A percentile compares a stretch with the other conserved stretches of the same genome.
phyloP scores from a whole-genome alignment of 2,329 filamentous ascomycete genomes.

The Stylonectria norvegica region DNA sequence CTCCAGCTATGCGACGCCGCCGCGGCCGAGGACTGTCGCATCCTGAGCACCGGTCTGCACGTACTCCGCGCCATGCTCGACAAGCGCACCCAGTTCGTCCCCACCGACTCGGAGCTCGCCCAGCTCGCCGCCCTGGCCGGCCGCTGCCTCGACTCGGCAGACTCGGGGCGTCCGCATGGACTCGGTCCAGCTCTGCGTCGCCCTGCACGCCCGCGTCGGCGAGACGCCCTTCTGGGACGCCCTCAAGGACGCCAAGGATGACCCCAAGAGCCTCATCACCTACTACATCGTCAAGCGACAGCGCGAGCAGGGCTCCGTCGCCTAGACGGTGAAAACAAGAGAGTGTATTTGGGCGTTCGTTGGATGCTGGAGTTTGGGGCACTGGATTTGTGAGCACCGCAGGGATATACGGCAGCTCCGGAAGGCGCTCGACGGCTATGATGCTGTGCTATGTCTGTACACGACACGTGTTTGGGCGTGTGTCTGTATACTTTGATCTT shows the following conservation, averaged over 20 bases:
- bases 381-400: too few relatives aligned
- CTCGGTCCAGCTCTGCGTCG: constrained; percentile 75
- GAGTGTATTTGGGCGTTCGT: too few relatives aligned
- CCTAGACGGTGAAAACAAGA: constrained; percentile 3
- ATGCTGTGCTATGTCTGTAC: too few relatives aligned
- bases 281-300: constrained; percentile 76
- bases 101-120: constrained; percentile 49
- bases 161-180: constrained; percentile 67
- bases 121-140: constrained; percentile 49
- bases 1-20: constrained; percentile 43
- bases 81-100: constrained; percentile 44
- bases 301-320: constrained; percentile 43
- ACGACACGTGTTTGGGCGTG: too few relatives aligned
- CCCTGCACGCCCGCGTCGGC: constrained; percentile 61
- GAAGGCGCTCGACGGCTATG: too few relatives aligned
- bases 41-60: constrained; percentile 60
- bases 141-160: constrained; percentile 57
- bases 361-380: constrained; percentile 22
- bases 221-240: constrained; percentile 65
- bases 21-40: constrained; percentile 46
- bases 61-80: constrained; percentile 60
- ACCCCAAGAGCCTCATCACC: constrained; percentile 72
- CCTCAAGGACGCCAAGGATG: constrained; percentile 62
- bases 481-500: too few relatives aligned
- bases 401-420: too few relatives aligned